phyloP scores from a whole-genome alignment of 257 asterid species.

The Forsythia viridissima region DNA sequence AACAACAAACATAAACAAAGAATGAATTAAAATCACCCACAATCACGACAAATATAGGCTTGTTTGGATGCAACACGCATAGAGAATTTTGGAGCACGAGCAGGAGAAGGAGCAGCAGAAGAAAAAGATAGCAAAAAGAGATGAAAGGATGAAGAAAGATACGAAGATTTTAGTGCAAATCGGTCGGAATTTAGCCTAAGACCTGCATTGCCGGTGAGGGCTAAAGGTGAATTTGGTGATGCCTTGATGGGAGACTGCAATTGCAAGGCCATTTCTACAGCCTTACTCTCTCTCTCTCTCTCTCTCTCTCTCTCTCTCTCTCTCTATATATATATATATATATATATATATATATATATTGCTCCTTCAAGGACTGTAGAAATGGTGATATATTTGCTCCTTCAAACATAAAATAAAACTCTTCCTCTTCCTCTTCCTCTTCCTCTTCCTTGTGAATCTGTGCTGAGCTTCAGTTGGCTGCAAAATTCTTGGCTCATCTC shows the following conservation, averaged over 20 bases:
- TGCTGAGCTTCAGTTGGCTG: too few species aligned
- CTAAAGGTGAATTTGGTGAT: conserved; percentile 12
- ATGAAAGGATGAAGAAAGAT: conserved; percentile 58
- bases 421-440: too few species aligned
- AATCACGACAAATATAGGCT: conserved; percentile 93
- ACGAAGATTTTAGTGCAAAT: conserved; percentile 65
- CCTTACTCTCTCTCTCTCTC: not conserved
- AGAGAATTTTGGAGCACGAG: conserved; percentile 56
- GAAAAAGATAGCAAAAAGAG: conserved; percentile 41
- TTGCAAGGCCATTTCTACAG: conserved; percentile 56
- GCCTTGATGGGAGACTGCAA: not conserved
- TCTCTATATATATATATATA: too few species aligned
- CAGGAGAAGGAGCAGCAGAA: not conserved
- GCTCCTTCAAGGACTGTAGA: too few species aligned
- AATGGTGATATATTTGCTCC: too few species aligned
- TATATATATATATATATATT: too few species aligned
- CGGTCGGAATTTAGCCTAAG: conserved; percentile 46
- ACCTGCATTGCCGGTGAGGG: conserved; percentile 46
- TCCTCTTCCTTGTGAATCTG: too few species aligned
- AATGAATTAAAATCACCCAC: conserved; percentile 60
- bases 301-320: not conserved
- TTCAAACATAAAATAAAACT: too few species aligned
- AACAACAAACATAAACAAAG: not conserved
- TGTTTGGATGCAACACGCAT: conserved; percentile 87
- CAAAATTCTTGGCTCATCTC: too few species aligned